Conservation (phyloP, 192 early-diverging fungal genomes). For the Chytriomyces sp. region DNA sequence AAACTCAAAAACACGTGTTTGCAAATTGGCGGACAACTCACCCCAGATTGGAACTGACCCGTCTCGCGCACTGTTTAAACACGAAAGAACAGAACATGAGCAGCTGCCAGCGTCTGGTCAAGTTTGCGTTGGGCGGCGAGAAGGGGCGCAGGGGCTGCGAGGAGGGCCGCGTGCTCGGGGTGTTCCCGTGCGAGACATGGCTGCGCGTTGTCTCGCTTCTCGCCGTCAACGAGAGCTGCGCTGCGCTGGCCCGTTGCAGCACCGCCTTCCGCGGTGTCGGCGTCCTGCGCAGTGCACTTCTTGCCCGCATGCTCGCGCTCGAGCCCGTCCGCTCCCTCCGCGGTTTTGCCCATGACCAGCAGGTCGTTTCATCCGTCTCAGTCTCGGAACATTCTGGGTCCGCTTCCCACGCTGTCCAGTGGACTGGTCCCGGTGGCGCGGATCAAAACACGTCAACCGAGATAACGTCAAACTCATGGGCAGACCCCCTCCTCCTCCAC, state of each 20-base stretch:
- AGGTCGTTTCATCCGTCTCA: no score
- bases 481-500: slow-evolving; percentile 18
- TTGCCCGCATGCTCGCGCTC: not conserved
- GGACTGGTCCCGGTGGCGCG: no score
- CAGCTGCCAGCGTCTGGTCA: not conserved
- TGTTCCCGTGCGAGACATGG: not conserved
- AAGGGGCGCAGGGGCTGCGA: not conserved
- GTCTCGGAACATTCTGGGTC: not conserved
- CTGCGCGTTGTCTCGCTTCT: not conserved
- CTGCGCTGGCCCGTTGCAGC: not conserved
- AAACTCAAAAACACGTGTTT: not conserved
- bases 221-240: not conserved
- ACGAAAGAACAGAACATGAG: not conserved
- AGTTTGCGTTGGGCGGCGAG: not conserved
- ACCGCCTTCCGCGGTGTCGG: not conserved
- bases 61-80: no score
- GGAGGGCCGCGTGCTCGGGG: not conserved
- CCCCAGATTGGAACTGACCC: not conserved
- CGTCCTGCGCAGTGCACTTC: not conserved
- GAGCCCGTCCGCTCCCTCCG: not conserved
- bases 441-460: no score
- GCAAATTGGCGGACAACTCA: not conserved
- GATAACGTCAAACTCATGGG: no score
- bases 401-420: no score
- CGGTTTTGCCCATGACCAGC: no score